phyloP scores from a whole-genome alignment of 2,329 filamentous ascomycete genomes.

The Pseudocercospora musae region DNA sequence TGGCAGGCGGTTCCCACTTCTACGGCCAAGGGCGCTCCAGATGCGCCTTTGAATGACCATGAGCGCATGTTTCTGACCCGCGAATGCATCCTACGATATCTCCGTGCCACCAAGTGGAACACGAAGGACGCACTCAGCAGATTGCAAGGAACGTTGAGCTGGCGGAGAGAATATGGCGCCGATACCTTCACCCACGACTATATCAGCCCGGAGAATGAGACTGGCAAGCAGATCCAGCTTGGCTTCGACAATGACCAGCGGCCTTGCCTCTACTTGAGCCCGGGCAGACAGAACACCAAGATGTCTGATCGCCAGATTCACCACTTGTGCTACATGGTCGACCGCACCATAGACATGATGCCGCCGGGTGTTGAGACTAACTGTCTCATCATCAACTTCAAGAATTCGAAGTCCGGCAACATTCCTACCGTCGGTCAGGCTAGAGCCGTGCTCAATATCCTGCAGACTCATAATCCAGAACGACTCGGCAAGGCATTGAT shows the following conservation, averaged over 20 bases:
- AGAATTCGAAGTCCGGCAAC: slow-evolving; percentile 68
- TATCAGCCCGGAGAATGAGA: slow-evolving; percentile 91
- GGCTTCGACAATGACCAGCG: slow-evolving; percentile 82
- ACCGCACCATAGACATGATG: slow-evolving; percentile 84
- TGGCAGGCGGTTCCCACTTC: slow-evolving; percentile 70
- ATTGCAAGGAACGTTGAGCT: slow-evolving; percentile 75
- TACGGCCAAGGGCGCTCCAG: slow-evolving; percentile 55
- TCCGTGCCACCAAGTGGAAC: slow-evolving; percentile 90
- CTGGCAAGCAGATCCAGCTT: slow-evolving; percentile 86
- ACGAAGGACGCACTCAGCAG: slow-evolving; percentile 71
- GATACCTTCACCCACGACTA: slow-evolving; percentile 77
- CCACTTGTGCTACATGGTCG: slow-evolving; percentile 93
- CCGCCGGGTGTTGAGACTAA: slow-evolving; percentile 81
- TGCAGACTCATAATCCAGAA: slow-evolving; percentile 96
- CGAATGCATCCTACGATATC: slow-evolving; percentile 88
- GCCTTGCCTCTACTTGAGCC: slow-evolving; percentile 89
- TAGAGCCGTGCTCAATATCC: slow-evolving; percentile 79
- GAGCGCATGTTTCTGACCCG: slow-evolving; percentile 89
- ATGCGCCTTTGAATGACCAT: slow-evolving; percentile 66
- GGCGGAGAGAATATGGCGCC: slow-evolving; percentile 87
- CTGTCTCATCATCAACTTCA: slow-evolving; percentile 88
- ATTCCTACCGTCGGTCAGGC: slow-evolving; percentile 75
- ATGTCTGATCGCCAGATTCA: slow-evolving; percentile 81
- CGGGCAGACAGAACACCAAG: slow-evolving; percentile 89
- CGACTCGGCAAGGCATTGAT: slow-evolving; percentile 83